phyloP scores from a whole-genome alignment of 2,329 filamentous ascomycete genomes.

The Huntiella omanensis region DNA sequence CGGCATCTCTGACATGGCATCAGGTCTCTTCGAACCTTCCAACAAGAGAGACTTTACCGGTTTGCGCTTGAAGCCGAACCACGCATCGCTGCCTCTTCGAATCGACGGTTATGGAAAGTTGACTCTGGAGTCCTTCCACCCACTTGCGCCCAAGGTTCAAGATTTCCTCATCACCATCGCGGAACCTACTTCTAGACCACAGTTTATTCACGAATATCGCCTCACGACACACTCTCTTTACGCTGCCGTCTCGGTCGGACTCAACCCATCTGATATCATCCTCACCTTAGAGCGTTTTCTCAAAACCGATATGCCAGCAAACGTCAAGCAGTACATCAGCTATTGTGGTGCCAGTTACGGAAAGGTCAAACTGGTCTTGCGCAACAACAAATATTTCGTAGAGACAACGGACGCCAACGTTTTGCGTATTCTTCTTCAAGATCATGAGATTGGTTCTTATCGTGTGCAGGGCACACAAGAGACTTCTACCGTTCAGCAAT shows the following conservation, averaged over 20 bases:
- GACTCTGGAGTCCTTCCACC: constrained; percentile 85
- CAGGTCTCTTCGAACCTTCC: constrained; percentile 26
- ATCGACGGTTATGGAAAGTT: constrained; percentile 78
- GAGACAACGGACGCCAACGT: constrained; percentile 80
- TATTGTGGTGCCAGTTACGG: constrained; percentile 79
- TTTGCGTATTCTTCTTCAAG: constrained; percentile 69
- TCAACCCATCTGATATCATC: constrained; percentile 78
- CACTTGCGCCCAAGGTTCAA: constrained; percentile 68
- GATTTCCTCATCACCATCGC: constrained; percentile 93
- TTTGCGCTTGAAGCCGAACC: constrained; percentile 68
- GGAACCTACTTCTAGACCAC: constrained; percentile 77
- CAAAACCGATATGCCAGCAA: constrained; percentile 71
- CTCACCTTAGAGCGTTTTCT: constrained; percentile 72
- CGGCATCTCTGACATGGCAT: constrained; percentile 24
- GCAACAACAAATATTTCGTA: constrained; percentile 85
- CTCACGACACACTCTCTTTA: constrained; percentile 87
- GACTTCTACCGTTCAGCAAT: constrained; percentile 64
- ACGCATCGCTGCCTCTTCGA: constrained; percentile 79
- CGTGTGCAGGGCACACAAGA: constrained; percentile 54
- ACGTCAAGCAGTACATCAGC: constrained; percentile 58
- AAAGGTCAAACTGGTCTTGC: constrained; percentile 86
- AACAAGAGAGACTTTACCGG: constrained; percentile 53
- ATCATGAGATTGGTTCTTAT: constrained; percentile 61
- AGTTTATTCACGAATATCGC: constrained; percentile 82
- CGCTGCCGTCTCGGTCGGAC: constrained; percentile 85